Conservation (phyloP, 495 filamentous ascomycete species). For the Symbiotaphrina buchneri region DNA sequence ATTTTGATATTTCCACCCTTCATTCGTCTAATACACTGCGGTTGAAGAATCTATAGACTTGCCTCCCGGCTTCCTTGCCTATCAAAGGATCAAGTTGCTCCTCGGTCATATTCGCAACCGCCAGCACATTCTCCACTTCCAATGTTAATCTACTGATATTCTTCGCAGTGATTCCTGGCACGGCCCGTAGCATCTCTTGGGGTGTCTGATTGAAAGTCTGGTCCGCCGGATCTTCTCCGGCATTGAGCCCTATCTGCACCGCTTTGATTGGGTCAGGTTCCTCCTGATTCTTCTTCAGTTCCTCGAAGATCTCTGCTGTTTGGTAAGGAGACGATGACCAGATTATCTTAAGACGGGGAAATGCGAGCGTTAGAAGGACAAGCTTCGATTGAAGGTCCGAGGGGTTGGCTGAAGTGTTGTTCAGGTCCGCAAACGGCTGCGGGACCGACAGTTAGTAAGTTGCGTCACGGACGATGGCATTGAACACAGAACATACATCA, state of each 20-base stretch:
- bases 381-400: conserved; percentile 74
- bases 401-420: conserved; percentile 2
- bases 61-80: conserved; percentile 56
- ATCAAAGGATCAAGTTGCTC: conserved; percentile 49
- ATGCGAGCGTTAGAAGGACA: conserved; percentile 80
- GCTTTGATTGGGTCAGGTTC: conserved; percentile 85
- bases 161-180: conserved; percentile 71
- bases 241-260: conserved; percentile 49
- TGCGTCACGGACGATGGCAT: not conserved
- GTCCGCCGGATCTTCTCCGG: conserved; percentile 30
- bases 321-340: conserved; percentile 91
- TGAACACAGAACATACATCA: conserved; percentile 25
- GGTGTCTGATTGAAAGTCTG: conserved; percentile 44
- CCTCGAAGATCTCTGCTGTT: conserved; percentile 89
- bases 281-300: conserved; percentile 65
- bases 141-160: conserved; percentile 46
- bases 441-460: not conserved
- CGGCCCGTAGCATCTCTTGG: conserved; percentile 69
- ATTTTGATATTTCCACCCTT: no score
- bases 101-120: conserved; percentile 69
- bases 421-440: conserved; percentile 14
- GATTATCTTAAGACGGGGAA: conserved; percentile 71
- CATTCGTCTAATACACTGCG: conserved; percentile 44
- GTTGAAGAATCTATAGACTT: conserved; percentile 68
- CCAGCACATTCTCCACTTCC: conserved; percentile 52